phyloP scores from a whole-genome alignment of 805 yeast genomes.

The Pichia ethanolica region DNA sequence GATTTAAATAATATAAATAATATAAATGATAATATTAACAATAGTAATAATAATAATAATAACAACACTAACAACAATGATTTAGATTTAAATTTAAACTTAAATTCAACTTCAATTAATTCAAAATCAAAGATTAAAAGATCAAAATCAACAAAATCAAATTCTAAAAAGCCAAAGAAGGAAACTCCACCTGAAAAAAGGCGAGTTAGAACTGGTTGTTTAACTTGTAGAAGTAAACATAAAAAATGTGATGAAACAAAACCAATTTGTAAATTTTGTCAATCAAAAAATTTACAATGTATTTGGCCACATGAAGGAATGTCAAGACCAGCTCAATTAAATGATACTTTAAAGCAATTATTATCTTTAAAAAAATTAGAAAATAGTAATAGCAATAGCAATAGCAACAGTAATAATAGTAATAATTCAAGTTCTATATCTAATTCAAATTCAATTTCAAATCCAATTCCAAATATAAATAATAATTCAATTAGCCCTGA shows the following conservation, averaged over 20 bases:
- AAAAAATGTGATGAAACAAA: slow-evolving; percentile 49
- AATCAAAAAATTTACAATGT: slow-evolving; percentile 30
- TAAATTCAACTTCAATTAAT: background rate
- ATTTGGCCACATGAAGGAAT: slow-evolving; percentile 26
- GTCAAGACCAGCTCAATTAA: slow-evolving; percentile 4
- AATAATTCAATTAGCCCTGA: background rate
- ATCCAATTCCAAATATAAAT: background rate
- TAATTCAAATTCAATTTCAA: background rate
- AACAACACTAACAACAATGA: too few species aligned
- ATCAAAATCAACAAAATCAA: background rate
- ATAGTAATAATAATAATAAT: too few species aligned
- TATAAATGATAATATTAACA: too few species aligned
- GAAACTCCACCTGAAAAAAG: slow-evolving; percentile 29
- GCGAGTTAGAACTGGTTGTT: slow-evolving; percentile 39
- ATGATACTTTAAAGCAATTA: slow-evolving; percentile 6
- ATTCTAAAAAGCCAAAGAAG: slow-evolving; percentile 15
- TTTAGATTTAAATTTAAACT: too few species aligned
- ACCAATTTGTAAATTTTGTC: slow-evolving; percentile 44
- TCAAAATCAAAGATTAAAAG: background rate
- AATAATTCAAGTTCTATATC: background rate
- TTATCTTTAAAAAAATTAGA: slow-evolving; percentile 2
- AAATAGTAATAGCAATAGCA: background rate
- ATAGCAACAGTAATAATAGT: too few species aligned
- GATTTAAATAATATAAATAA: too few species aligned
- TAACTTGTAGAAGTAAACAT: slow-evolving; percentile 45